Conservation (phyloP, 139 green algal species). For the Coelastrella sp. region DNA sequence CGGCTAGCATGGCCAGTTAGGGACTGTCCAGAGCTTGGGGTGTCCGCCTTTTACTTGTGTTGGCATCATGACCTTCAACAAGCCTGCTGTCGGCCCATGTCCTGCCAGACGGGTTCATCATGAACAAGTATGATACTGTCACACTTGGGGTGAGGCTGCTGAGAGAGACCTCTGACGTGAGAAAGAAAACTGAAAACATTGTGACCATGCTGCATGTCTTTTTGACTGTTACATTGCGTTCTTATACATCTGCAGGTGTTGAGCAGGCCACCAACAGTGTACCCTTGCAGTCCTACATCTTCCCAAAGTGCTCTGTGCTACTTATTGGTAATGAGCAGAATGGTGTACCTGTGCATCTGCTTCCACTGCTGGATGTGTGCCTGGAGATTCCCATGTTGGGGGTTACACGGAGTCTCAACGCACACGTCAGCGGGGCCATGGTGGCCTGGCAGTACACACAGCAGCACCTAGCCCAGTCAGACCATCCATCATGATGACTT, state of each 20-base stretch:
- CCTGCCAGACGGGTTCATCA: too few species aligned
- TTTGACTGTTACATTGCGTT: background rate
- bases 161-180: too few species aligned
- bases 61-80: too few species aligned
- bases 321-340: constrained; percentile 89
- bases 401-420: constrained; percentile 86
- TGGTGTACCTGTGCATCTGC: constrained; percentile 66
- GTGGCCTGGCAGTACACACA: constrained; percentile 81
- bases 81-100: too few species aligned
- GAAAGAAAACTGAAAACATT: too few species aligned
- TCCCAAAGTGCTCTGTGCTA: constrained; percentile 70
- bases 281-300: constrained; percentile 61
- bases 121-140: too few species aligned
- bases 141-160: too few species aligned
- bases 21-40: background rate
- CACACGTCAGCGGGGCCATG: constrained; percentile 86
- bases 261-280: constrained; percentile 86
- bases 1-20: background rate
- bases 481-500: too few species aligned
- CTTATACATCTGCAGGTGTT: constrained; percentile 53
- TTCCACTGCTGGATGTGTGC: constrained; percentile 75
- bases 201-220: background rate
- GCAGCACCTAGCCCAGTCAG: constrained; percentile 45
- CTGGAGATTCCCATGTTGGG: constrained; percentile 93
- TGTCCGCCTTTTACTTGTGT: too few species aligned